Evolutionary conservation across 495 filamentous ascomycete species (phyloP).

Genomic region (Daldinia decipiens): DNA sequence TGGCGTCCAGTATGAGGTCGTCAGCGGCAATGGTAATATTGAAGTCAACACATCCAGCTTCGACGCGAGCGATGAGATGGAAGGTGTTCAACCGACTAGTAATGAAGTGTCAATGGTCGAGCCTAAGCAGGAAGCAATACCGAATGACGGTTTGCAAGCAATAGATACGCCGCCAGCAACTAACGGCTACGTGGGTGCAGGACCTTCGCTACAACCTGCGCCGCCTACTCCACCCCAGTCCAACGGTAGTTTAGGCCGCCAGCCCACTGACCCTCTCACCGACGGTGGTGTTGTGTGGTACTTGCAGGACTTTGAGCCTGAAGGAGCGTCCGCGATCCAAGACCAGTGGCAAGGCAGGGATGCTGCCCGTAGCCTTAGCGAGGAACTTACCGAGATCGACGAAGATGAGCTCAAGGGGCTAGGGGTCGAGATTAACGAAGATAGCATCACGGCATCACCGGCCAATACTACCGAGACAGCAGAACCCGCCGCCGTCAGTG

Average conservation of each 20-base stretch:
- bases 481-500: constrained; percentile 20
- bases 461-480: constrained; percentile 42
- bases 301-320: constrained; percentile 79
- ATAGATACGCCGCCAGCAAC: constrained; percentile 53
- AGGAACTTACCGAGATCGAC: constrained; percentile 87
- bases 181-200: constrained; percentile 49
- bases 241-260: constrained; percentile 57
- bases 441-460: constrained; percentile 55
- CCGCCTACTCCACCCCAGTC: constrained; percentile 61
- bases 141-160: constrained; percentile 49
- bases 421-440: constrained; percentile 56
- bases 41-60: constrained; percentile 56
- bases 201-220: constrained; percentile 46
- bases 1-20: constrained; percentile 37
- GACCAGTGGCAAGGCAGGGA: constrained; percentile 82
- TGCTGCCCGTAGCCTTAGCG: constrained; percentile 79
- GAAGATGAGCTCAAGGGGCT: constrained; percentile 81
- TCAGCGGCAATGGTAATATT: constrained; percentile 49
- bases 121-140: constrained; percentile 31
- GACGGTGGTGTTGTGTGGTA: constrained; percentile 90
- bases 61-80: constrained; percentile 45
- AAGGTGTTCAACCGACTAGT: constrained; percentile 47
- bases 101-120: constrained; percentile 29
- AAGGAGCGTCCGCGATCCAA: constrained; percentile 73
- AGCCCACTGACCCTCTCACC: constrained; percentile 64